These are phyloP conservation scores for Akanthomyces dipterigenus DNA, from an alignment of 2,329 filamentous ascomycete species.

Conservation along the genomic window DNA sequence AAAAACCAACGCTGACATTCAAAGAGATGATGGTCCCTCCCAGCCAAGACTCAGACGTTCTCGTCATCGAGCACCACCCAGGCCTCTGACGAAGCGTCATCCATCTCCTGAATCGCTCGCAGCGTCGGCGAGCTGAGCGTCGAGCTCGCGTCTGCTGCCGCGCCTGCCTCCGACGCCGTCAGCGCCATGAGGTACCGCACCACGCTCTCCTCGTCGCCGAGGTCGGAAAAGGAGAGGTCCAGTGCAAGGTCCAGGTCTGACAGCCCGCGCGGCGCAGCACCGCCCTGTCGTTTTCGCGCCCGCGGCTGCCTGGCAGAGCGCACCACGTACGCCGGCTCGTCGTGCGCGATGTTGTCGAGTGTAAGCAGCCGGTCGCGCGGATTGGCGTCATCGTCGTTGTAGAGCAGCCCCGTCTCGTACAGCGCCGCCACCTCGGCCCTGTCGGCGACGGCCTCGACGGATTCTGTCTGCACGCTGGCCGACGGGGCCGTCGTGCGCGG, in stretches of 20 bases:
- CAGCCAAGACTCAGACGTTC: neutral
- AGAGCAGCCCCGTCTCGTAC: neutral
- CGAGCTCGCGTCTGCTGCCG: neutral
- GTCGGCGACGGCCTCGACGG: neutral
- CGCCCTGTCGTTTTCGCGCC: neutral
- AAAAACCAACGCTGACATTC: neutral
- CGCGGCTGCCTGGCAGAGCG: conserved; percentile 2
- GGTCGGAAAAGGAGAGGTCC: neutral
- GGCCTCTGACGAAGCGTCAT: neutral
- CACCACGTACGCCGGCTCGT: neutral
- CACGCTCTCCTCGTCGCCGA: conserved; percentile 4
- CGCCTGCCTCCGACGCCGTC: conserved; percentile 1
- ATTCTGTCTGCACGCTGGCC: neutral
- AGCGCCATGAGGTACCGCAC: conserved; percentile 5
- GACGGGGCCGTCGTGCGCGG: neutral
- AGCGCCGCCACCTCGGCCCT: neutral
- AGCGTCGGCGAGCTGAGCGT: conserved; percentile 7
- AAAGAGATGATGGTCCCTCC: neutral
- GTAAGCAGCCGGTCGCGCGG: neutral
- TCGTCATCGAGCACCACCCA: neutral
- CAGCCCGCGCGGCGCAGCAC: neutral
- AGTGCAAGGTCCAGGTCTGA: neutral
- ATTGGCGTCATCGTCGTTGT: neutral
- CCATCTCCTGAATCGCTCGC: conserved; percentile 1
- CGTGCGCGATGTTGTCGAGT: conserved; percentile 2